phyloP scores from a whole-genome alignment of 2,329 filamentous ascomycete species.

The Penicillium fuscoglaucum region DNA sequence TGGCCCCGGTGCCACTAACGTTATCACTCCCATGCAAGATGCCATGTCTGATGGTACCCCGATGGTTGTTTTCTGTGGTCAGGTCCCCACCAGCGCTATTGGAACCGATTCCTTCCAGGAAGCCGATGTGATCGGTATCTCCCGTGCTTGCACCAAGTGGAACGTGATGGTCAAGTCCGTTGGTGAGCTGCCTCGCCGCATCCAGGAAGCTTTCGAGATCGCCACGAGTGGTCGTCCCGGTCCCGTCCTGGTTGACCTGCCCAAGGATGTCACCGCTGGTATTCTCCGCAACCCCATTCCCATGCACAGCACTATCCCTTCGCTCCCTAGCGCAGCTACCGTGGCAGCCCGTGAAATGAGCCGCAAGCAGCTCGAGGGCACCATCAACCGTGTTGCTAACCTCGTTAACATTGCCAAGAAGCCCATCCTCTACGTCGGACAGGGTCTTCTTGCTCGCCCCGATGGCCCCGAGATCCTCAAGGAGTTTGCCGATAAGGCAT shows the following conservation, averaged over 20 bases:
- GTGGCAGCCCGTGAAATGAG: conserved; percentile 73
- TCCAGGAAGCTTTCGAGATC: conserved; percentile 98
- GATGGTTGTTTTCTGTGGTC: conserved; percentile 92
- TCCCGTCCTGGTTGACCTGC: conserved; percentile 91
- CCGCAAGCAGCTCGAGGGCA: conserved; percentile 68
- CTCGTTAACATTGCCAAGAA: conserved; percentile 89
- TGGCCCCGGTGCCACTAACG: conserved; percentile 93
- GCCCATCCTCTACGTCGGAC: conserved; percentile 91
- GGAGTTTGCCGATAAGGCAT: conserved; percentile 84
- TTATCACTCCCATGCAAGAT: conserved; percentile 94
- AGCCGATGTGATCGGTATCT: conserved; percentile 91
- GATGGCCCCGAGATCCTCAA: conserved; percentile 78
- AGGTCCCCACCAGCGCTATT: conserved; percentile 86
- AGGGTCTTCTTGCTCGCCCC: conserved; percentile 78
- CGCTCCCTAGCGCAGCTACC: conserved; percentile 82
- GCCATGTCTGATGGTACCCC: conserved; percentile 93
- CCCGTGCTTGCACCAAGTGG: conserved; percentile 95
- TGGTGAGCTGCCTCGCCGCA: conserved; percentile 85
- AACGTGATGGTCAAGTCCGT: conserved; percentile 98
- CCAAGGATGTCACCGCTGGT: conserved; percentile 91
- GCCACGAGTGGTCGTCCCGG: conserved; percentile 91
- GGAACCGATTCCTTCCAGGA: conserved; percentile 97
- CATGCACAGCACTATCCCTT: conserved; percentile 68
- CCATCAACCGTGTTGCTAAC: conserved; percentile 73
- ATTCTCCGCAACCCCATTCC: conserved; percentile 83